Percentiles rank a stretch among this genome's conserved stretches.
Evolutionary conservation across 371 early-diverging fungal species (phyloP).

Genomic region (Gilbertella persicaria): DNA sequence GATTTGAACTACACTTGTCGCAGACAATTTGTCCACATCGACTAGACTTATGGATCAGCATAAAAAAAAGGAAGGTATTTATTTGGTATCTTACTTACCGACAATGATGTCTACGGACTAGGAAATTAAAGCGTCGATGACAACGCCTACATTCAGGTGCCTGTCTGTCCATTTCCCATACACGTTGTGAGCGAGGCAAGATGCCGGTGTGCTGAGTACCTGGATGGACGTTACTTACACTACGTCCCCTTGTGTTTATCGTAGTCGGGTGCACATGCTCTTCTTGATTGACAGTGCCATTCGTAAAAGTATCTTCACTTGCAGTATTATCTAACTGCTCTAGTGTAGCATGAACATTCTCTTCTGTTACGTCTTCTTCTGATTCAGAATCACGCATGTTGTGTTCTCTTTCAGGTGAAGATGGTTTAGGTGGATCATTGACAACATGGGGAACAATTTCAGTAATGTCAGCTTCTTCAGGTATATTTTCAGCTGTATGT

Average conservation of each 20-base stretch:
- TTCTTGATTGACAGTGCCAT: not conserved
- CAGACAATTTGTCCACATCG: slow-evolving; percentile 80
- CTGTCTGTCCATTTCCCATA: slow-evolving; percentile 72
- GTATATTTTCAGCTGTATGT: too few relatives aligned
- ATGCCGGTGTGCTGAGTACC: not conserved
- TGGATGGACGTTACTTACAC: slow-evolving; percentile 10
- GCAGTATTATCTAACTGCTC: too few relatives aligned
- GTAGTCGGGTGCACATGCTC: too few relatives aligned
- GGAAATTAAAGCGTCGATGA: slow-evolving; percentile 58
- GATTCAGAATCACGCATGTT: slow-evolving; percentile 11
- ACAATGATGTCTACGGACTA: slow-evolving; percentile 77
- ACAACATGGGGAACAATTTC: not conserved
- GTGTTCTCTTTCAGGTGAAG: not conserved
- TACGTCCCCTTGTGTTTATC: slow-evolving; percentile 12
- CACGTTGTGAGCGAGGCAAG: slow-evolving; percentile 24
- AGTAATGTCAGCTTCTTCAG: slow-evolving; percentile 12
- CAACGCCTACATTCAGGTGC: slow-evolving; percentile 64
- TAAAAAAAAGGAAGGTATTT: not conserved
- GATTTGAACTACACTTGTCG: slow-evolving; percentile 60
- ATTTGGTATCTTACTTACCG: slow-evolving; percentile 15
- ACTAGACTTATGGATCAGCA: too few relatives aligned
- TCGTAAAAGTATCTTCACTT: not conserved
- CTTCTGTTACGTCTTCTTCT: slow-evolving; percentile 24
- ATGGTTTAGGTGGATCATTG: not conserved
- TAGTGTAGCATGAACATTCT: slow-evolving; percentile 1